phyloP scores from a whole-genome alignment of 805 yeast genomes.

The Saturnispora gosingensis region DNA sequence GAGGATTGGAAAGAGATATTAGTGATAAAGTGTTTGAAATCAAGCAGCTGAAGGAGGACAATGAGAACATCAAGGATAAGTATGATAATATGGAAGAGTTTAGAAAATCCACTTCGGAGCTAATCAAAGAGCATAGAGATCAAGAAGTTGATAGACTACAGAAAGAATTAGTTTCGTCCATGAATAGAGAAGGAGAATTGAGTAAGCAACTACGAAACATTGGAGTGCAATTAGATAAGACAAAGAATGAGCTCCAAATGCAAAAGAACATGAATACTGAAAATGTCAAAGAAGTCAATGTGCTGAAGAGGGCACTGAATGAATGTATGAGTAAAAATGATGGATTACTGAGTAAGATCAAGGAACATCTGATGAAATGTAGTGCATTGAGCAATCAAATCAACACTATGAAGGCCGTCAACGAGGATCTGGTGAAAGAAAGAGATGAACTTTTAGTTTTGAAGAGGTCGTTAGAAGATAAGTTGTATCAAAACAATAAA shows the following conservation, averaged over 20 bases:
- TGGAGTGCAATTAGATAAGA: slow-evolving; percentile 49
- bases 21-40: slow-evolving; percentile 51
- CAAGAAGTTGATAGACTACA: slow-evolving; percentile 47
- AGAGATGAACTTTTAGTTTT: slow-evolving; percentile 50
- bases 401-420: slow-evolving; percentile 44
- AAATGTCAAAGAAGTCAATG: slow-evolving; percentile 33
- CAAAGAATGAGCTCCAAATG: slow-evolving; percentile 35
- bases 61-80: slow-evolving; percentile 42
- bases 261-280: slow-evolving; percentile 32
- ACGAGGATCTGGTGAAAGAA: slow-evolving; percentile 53
- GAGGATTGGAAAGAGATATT: slow-evolving; percentile 44
- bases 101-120: slow-evolving; percentile 26
- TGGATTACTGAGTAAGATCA: slow-evolving; percentile 31
- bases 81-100: slow-evolving; percentile 35
- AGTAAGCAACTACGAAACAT: slow-evolving; percentile 56
- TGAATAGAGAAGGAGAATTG: slow-evolving; percentile 57
- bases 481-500: slow-evolving; percentile 32
- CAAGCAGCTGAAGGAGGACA: slow-evolving; percentile 38
- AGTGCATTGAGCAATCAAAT: slow-evolving; percentile 44
- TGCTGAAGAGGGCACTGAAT: slow-evolving; percentile 31
- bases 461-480: slow-evolving; percentile 36
- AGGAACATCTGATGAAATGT: slow-evolving; percentile 37
- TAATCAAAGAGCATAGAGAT: slow-evolving; percentile 26
- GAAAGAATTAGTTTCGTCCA: slow-evolving; percentile 41
- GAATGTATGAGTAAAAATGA: slow-evolving; percentile 38